phyloP scores from a whole-genome alignment of 2,329 filamentous ascomycete genomes.

The Epichloe scottii region DNA sequence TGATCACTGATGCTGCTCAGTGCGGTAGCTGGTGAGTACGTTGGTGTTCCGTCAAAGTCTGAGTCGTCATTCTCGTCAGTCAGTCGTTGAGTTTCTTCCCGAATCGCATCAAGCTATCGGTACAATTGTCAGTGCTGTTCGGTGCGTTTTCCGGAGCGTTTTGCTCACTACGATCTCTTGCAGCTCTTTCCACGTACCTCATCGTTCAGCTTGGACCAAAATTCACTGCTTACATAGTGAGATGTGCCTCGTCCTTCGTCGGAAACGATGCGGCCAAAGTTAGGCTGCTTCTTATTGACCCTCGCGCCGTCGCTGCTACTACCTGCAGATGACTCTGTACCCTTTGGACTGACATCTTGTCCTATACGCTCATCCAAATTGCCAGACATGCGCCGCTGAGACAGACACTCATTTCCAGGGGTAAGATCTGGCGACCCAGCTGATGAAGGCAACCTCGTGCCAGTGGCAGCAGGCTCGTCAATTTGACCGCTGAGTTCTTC shows the following conservation, averaged over 20 bases:
- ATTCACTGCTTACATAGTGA: slow-evolving; percentile 63
- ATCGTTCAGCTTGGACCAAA: slow-evolving; percentile 65
- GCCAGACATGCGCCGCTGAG: slow-evolving; percentile 5
- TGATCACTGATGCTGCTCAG: slow-evolving; percentile 34
- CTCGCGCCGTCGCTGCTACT: slow-evolving; percentile 20
- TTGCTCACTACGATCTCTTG: background rate
- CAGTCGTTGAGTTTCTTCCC: slow-evolving; percentile 35
- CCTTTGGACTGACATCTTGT: slow-evolving; percentile 12
- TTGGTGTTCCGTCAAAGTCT: slow-evolving; percentile 47
- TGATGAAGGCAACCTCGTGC: slow-evolving; percentile 18
- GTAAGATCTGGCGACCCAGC: slow-evolving; percentile 18
- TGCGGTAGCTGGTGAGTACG: slow-evolving; percentile 25
- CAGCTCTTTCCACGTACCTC: slow-evolving; percentile 36
- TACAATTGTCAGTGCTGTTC: background rate
- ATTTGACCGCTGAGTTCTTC: slow-evolving; percentile 55
- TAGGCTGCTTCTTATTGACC: slow-evolving; percentile 22
- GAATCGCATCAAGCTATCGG: slow-evolving; percentile 27
- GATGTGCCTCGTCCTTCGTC: slow-evolving; percentile 56
- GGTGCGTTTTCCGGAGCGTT: background rate
- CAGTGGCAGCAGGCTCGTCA: slow-evolving; percentile 31
- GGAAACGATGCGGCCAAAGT: slow-evolving; percentile 57
- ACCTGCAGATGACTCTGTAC: slow-evolving; percentile 16
- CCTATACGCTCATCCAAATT: slow-evolving; percentile 6
- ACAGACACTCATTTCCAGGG: slow-evolving; percentile 3
- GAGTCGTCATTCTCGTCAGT: slow-evolving; percentile 36